Evolutionary conservation across 768 basidiomycete genomes (phyloP).

Genomic region (Russula lepida): DNA sequence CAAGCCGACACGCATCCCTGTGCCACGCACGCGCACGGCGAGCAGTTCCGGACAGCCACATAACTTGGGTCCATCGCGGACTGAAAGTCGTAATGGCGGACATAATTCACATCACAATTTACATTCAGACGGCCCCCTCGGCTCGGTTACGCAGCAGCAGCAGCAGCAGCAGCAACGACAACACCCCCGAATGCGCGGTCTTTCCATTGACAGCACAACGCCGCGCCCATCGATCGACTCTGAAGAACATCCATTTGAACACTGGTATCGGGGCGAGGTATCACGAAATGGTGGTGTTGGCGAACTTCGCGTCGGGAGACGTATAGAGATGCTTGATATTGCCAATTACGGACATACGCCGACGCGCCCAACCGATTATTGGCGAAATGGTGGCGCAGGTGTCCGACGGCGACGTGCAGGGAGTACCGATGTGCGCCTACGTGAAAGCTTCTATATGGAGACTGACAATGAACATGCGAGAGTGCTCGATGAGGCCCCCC

Average conservation of each 20-base stretch:
- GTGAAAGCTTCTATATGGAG: slow-evolving; percentile 63
- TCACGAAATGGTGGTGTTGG: slow-evolving; percentile 86
- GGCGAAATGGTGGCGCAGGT: slow-evolving; percentile 20
- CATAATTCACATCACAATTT: neutral
- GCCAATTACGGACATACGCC: slow-evolving; percentile 68
- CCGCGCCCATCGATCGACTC: slow-evolving; percentile 61
- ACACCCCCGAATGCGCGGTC: slow-evolving; percentile 40
- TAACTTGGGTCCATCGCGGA: slow-evolving; percentile 24
- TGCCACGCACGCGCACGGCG: slow-evolving; percentile 34
- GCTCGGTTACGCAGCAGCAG: slow-evolving; percentile 15
- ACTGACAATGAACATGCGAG: slow-evolving; percentile 43
- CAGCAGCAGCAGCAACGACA: slow-evolving; percentile 33
- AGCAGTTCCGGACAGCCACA: slow-evolving; percentile 35
- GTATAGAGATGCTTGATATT: slow-evolving; percentile 81
- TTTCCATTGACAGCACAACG: slow-evolving; percentile 25
- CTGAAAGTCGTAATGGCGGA: slow-evolving; percentile 27
- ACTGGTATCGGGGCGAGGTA: slow-evolving; percentile 86
- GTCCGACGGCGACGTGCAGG: slow-evolving; percentile 41
- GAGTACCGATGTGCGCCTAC: slow-evolving; percentile 45
- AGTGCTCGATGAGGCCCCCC: slow-evolving; percentile 68
- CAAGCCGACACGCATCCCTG: slow-evolving; percentile 43
- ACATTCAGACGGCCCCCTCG: neutral
- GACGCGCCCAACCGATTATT: slow-evolving; percentile 23
- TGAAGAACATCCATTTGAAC: slow-evolving; percentile 77
- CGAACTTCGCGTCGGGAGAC: slow-evolving; percentile 63